Evolutionary conservation across 2,329 filamentous ascomycete genomes (phyloP).

Genomic region (Cryphonectria parasitica): DNA sequence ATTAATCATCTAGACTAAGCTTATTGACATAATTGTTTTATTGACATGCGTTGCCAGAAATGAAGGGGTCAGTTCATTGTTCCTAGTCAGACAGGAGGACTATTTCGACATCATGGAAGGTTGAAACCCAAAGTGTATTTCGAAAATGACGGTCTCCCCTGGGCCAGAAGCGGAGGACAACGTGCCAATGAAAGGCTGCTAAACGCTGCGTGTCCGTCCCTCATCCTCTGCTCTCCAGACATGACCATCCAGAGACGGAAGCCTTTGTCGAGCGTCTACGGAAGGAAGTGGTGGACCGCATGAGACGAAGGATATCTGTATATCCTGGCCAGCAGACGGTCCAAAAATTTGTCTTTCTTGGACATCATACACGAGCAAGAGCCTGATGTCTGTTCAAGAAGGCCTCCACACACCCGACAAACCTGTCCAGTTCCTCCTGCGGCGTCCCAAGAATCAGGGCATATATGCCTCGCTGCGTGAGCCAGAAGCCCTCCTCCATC

Average conservation of each 20-base stretch:
- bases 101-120: conserved; percentile 23
- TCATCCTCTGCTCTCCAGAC: neutral
- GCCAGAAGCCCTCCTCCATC: conserved; percentile 35
- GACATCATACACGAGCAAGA: conserved; percentile 6
- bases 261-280: conserved; percentile 20
- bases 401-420: conserved; percentile 29
- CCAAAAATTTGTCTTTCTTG: neutral
- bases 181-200: conserved; percentile 27
- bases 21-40: neutral
- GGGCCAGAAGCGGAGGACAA: conserved; percentile 20
- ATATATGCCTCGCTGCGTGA: conserved; percentile 33
- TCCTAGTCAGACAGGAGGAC: neutral
- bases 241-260: neutral
- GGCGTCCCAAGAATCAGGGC: conserved; percentile 34
- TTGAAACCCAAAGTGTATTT: conserved; percentile 16
- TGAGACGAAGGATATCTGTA: neutral
- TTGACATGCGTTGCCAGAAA: conserved; percentile 2
- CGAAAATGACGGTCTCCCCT: conserved; percentile 19
- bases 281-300: neutral
- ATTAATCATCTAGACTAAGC: neutral
- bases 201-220: conserved; percentile 11
- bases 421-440: conserved; percentile 31
- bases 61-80: conserved; percentile 16
- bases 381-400: conserved; percentile 17
- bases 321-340: too few species aligned